Evolutionary conservation across 1,139 yeast genomes (phyloP), one percentile per base, ranked within the genome.

Genomic region (Kodamaea anthophila): DNA sequence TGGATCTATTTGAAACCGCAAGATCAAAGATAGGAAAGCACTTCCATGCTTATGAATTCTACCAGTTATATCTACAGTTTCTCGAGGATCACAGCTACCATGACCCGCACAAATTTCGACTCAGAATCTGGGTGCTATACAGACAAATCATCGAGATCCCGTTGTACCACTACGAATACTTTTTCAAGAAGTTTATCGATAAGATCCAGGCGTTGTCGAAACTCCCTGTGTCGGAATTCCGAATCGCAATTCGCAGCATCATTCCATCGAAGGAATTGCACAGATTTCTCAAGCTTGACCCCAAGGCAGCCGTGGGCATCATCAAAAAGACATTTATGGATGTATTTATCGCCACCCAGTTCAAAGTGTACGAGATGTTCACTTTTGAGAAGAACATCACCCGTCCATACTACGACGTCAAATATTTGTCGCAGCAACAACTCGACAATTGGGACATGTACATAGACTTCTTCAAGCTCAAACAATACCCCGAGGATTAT

Each of bases 31-130:
- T 88, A 21, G 97, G 98, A 0, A 48, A 53, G 30, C 94, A 88
- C 54, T 91, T 76, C 44, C 70, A 77, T 44, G 58, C 83, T 10
- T 83, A 75, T 43, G 78, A 78, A 32, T 79, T 88, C 43, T 91
- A 94, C 76, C 79, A 75, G 39, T 49, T 73, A 25, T 88, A 84
- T 47, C 47, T 88, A 23, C 64, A 71, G 6, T 77, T 77, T 36
- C 53, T 63, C 58, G 67, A 47, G 46, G 62, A 53, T 32, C 63
- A 62, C 35, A 41, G 46, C 13, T 49, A 43, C 44, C 18, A 27
- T 5, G 70, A 41, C 41, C 61, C 44, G 49, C 54, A 37, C 36
- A 58, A 40, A 9, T 61, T 51, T 36, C 37, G 41, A n/a, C 31
- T 41, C 26, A 65, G 65, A 34, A 65, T 67, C 37, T 67, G 66